Percentiles rank a stretch among this genome's conserved stretches.
phyloP scores from a whole-genome alignment of 2,329 filamentous ascomycete genomes.

The Aspergillus sclerotialis region DNA sequence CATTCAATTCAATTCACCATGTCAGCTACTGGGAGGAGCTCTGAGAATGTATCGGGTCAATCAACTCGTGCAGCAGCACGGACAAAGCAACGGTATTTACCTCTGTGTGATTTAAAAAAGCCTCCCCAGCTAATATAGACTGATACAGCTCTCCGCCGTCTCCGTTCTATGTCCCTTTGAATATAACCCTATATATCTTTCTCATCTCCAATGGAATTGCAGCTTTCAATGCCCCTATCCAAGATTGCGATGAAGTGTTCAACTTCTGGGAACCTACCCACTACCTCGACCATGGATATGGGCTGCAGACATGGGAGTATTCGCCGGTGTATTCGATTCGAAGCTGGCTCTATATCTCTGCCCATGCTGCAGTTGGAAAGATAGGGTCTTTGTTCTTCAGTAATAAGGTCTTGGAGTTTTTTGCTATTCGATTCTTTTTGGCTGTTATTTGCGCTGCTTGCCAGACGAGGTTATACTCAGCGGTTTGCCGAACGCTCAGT shows the following conservation, averaged over 20 bases:
- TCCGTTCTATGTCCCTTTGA: conserved; percentile 61
- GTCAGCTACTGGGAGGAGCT: conserved; percentile 11
- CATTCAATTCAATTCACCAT: conserved; percentile 8
- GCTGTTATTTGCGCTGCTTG: conserved; percentile 71
- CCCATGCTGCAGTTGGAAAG: conserved; percentile 70
- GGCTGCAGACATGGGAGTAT: conserved; percentile 97
- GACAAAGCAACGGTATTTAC: conserved; percentile 22
- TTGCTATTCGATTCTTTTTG: conserved; percentile 70
- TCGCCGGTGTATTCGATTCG: conserved; percentile 90
- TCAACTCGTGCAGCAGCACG: conserved; percentile 8
- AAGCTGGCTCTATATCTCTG: conserved; percentile 81
- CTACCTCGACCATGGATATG: conserved; percentile 87
- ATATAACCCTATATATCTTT: conserved; percentile 74
- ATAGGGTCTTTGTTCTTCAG: conserved; percentile 51
- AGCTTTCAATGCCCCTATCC: conserved; percentile 79
- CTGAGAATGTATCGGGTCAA: conserved; percentile 4
- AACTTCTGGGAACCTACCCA: conserved; percentile 99
- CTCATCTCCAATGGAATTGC: conserved; percentile 66
- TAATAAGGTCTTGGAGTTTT: conserved; percentile 64
- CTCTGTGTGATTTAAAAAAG: background rate
- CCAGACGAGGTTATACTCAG: conserved; percentile 74
- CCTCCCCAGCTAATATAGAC: conserved; percentile 12
- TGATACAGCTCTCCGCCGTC: conserved; percentile 22
- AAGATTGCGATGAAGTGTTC: conserved; percentile 97
- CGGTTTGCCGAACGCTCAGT: conserved; percentile 69